phyloP scores from a whole-genome alignment of 164 flowering plant genomes.

The Paratinospora sagittata region DNA sequence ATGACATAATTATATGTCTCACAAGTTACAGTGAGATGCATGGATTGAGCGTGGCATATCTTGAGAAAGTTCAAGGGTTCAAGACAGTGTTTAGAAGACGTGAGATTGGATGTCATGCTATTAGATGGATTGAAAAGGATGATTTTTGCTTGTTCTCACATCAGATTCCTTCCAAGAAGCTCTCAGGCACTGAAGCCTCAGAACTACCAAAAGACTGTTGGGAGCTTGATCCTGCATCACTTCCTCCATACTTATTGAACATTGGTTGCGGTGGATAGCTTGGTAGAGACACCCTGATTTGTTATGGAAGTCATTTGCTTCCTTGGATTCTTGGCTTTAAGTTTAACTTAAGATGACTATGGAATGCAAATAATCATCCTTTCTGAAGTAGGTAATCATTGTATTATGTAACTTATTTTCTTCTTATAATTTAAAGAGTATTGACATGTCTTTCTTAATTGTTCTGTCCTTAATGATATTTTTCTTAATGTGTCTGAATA shows the following conservation, averaged over 20 bases:
- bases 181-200: slow-evolving; percentile 53
- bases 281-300: slow-evolving; percentile 4
- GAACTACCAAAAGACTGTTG: slow-evolving; percentile 57
- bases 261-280: slow-evolving; percentile 14
- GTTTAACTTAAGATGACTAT: neutral
- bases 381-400: neutral
- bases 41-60: slow-evolving; percentile 84
- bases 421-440: too few species aligned
- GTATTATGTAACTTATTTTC: neutral
- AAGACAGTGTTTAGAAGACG: slow-evolving; percentile 69
- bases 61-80: slow-evolving; percentile 77
- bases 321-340: neutral
- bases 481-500: too few species aligned
- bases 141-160: slow-evolving; percentile 59
- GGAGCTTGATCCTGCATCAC: slow-evolving; percentile 96
- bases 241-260: slow-evolving; percentile 50
- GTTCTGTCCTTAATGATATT: too few species aligned
- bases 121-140: slow-evolving; percentile 61
- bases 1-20: slow-evolving; percentile 59
- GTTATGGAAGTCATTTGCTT: neutral
- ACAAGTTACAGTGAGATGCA: slow-evolving; percentile 72
- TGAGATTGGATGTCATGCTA: slow-evolving; percentile 64
- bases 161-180: slow-evolving; percentile 88
- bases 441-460: too few species aligned
- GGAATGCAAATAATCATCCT: neutral